These are phyloP conservation scores for Pseudocercospora fijiensis DNA, from an alignment of 2,329 filamentous ascomycete species.

Conservation along the genomic window DNA sequence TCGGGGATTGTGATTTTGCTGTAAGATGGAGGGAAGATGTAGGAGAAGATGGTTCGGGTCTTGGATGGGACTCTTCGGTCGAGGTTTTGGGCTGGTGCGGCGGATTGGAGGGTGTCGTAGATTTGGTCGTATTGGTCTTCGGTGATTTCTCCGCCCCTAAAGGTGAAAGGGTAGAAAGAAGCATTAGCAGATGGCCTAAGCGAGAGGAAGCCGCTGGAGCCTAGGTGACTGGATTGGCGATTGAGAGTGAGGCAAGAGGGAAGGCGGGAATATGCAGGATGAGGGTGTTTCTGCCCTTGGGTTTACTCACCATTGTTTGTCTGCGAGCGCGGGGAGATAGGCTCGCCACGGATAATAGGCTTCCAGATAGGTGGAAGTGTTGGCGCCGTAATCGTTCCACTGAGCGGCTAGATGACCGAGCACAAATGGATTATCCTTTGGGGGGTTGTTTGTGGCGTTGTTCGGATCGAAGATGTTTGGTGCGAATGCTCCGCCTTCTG, in stretches of 20 bases:
- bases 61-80: constrained; percentile 46
- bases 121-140: constrained; percentile 42
- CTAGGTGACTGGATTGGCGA: too few relatives aligned
- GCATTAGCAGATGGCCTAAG: too few relatives aligned
- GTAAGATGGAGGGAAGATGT: constrained; percentile 34
- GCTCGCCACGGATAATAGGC: constrained; percentile 53
- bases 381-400: constrained; percentile 58
- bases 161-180: too few relatives aligned
- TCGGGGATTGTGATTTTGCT: constrained; percentile 38
- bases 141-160: constrained; percentile 49
- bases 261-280: too few relatives aligned
- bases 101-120: constrained; percentile 44
- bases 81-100: constrained; percentile 52
- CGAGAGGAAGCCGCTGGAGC: too few relatives aligned
- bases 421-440: constrained; percentile 42
- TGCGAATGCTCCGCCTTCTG: constrained; percentile 47
- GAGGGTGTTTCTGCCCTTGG: too few relatives aligned
- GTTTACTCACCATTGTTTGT: constrained; percentile 59
- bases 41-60: constrained; percentile 40
- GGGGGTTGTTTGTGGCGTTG: constrained; percentile 51
- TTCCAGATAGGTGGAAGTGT: constrained; percentile 53
- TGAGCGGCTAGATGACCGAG: constrained; percentile 52
- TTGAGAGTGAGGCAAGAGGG: too few relatives aligned
- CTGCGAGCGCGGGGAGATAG: constrained; percentile 53
- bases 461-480: constrained; percentile 54